These are phyloP conservation scores for Colletotrichum sp. DNA, from an alignment of 2,329 filamentous ascomycete species.

Conservation along the genomic window DNA sequence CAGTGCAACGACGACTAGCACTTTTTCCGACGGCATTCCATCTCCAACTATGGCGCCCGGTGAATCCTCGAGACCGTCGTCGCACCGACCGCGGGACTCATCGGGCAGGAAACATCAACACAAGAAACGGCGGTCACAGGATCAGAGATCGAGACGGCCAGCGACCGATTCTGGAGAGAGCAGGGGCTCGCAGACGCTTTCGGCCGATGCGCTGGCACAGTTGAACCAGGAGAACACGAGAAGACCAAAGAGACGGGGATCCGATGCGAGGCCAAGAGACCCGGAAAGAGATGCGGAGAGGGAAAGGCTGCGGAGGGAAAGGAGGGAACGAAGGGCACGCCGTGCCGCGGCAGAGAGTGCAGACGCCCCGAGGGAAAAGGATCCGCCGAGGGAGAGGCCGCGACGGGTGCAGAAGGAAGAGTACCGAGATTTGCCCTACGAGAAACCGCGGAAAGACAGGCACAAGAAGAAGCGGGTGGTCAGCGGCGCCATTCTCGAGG, in stretches of 20 bases:
- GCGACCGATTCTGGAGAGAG: conserved; percentile 38
- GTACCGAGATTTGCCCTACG: conserved; percentile 29
- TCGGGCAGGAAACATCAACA: conserved; percentile 38
- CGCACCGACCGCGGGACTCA: conserved; percentile 32
- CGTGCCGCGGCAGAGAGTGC: neutral
- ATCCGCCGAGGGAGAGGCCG: neutral
- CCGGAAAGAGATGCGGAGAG: conserved; percentile 35
- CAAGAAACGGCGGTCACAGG: conserved; percentile 36
- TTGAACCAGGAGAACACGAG: conserved; percentile 65
- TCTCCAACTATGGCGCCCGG: conserved; percentile 37
- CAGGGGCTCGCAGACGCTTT: conserved; percentile 38
- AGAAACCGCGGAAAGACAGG: conserved; percentile 40
- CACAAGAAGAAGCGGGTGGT: conserved; percentile 66
- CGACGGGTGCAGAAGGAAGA: conserved; percentile 25
- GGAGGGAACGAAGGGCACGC: conserved; percentile 24
- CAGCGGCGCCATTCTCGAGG: conserved; percentile 73
- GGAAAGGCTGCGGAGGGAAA: conserved; percentile 28
- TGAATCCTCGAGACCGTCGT: conserved; percentile 35
- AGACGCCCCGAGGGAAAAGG: neutral
- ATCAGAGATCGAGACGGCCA: conserved; percentile 33
- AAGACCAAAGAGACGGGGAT: conserved; percentile 40
- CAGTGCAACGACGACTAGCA: conserved; percentile 2
- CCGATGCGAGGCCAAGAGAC: conserved; percentile 31
- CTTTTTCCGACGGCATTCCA: conserved; percentile 26
- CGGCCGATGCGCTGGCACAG: conserved; percentile 66